Evolutionary conservation across 208 protist genomes (phyloP), one percentile per base, ranked within the genome.

Genomic region (Leishmania lainsoni): DNA sequence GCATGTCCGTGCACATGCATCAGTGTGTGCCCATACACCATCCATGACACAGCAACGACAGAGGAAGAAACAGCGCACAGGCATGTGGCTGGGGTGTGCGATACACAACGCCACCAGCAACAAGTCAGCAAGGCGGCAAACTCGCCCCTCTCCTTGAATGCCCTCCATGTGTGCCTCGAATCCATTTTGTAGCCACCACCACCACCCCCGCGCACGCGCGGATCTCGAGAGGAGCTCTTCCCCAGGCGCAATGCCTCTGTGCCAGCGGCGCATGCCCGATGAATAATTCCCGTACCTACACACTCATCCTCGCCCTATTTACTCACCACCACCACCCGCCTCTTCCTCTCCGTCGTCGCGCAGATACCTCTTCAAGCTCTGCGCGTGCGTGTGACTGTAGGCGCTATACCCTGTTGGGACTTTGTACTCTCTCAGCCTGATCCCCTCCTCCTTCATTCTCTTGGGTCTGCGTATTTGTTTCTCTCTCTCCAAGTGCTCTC

Each of bases 1-100:
- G 65, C 59, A 48, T 68, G 48, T 78, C 0, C 29, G 45, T 54
- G 49, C 58, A 45, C 42, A 26, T 66, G 39, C 79, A 51, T 84
- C 20, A 69, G 12, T 77, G 65, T 74, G 29, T 42, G 42, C 6
- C 26, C 6, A 35, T 51, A 56, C 69, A 9, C 69, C 48, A 74
- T 22, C 35, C 22, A 35, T 20, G 35, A 45, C 32, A 69, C 29
- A 6, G 20, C 29, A 68, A 29, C 12, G 35, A n/a, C 12, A 68
- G 29, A 42, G 63, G 0, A 39, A 42, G 32, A 17, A 22, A 70
- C 5, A 48, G 56, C 22, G 14, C 56, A 6, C 8, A 22, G 56
- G n/a, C 56, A 59, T 10, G 56, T 59, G 56, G 2, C 35, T 39
- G 35, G 35, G 35, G 35, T 39, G 35, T 39, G 35, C 2, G 35